Percentiles rank a stretch among this genome's conserved stretches.
These are phyloP conservation scores for Euphrasia arctica DNA, from an alignment of 305 asterid species.

Conservation along the genomic window DNA sequence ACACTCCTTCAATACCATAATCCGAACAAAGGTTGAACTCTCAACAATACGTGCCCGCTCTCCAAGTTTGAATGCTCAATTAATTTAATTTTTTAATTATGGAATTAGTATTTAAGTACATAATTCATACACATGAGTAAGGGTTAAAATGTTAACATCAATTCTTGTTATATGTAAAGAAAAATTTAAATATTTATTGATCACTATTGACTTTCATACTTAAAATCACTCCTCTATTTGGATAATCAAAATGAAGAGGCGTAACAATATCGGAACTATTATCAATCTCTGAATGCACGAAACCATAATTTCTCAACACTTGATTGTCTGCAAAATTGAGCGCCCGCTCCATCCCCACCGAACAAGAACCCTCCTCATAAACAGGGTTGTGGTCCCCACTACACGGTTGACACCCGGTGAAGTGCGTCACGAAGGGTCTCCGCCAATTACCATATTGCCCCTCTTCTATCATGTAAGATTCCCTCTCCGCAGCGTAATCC, in stretches of 20 bases:
- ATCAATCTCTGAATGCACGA: slow-evolving; percentile 40
- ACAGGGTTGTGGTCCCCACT: slow-evolving; percentile 62
- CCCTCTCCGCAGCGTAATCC: slow-evolving; percentile 32
- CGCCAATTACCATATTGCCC: not conserved
- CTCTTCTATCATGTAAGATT: not conserved
- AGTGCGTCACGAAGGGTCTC: slow-evolving; percentile 80
- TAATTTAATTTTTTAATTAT: too few relatives aligned
- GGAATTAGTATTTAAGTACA: too few relatives aligned
- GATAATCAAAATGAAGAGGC: slow-evolving; percentile 50
- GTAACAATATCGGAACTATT: slow-evolving; percentile 35
- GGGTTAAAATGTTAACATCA: too few relatives aligned
- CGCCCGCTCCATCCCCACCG: slow-evolving; percentile 69
- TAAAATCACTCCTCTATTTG: not conserved
- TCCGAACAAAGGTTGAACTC: too few relatives aligned
- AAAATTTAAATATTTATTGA: too few relatives aligned
- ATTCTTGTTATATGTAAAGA: too few relatives aligned
- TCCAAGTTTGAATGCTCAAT: too few relatives aligned
- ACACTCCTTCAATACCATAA: too few relatives aligned
- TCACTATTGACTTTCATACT: too few relatives aligned
- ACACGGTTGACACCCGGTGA: slow-evolving; percentile 90
- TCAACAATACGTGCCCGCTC: too few relatives aligned
- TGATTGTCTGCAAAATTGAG: slow-evolving; percentile 82
- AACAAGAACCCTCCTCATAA: slow-evolving; percentile 52
- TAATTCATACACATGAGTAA: too few relatives aligned
- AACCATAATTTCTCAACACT: slow-evolving; percentile 62